Evolutionary conservation across 2,329 filamentous ascomycete species (phyloP), one percentile per base, ranked within the genome.

Genomic region (Dendrostoma leiphaemia): DNA sequence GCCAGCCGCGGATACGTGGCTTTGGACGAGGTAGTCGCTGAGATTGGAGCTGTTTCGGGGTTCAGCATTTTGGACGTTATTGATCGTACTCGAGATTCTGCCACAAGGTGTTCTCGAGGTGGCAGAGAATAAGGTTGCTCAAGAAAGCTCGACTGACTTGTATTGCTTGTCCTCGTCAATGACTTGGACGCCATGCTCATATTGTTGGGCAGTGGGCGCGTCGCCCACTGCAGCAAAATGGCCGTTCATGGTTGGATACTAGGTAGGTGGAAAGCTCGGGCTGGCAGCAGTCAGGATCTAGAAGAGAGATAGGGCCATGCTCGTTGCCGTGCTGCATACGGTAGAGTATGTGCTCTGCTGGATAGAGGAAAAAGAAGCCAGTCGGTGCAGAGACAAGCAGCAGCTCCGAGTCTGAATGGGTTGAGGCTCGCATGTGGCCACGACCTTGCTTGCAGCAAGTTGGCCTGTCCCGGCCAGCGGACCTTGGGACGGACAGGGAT

Each of bases 161-260:
- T 97, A 99, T 65, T 90, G 82, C 78, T 97, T 97, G 68, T 95
- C 87, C 75, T 92, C 92, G 70, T 97, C 91, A 68, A 99, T 90
- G 64, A 99, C 91, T 75, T 99, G 94, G 67, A 97, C 90, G 68
- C 94, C 94, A 82, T 96, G 89, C 67, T 91, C 89, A 71, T 93
- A 97, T 61, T 85, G 80, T 68, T 83, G 79, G 62, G 80, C 78
- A 59, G 77, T 75, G 65, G 83, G 80, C 74, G 80, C 77, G 58
- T 85, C 80, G 75, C 87, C 87, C 69, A 89, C 84, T 52, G 83
- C 78, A 64, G 88, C 86, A 72, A 93, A 91, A 71, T 93, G 88
- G 69, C 88, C 86, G 74, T 94, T 95, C 84, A 91, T 86, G 61
- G 63, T 61, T 40, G 54, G 46, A 7, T 48, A 17, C 17, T 34